phyloP scores from a whole-genome alignment of 2,329 filamentous ascomycete species.

The Biscogniauxia mediterranea region DNA sequence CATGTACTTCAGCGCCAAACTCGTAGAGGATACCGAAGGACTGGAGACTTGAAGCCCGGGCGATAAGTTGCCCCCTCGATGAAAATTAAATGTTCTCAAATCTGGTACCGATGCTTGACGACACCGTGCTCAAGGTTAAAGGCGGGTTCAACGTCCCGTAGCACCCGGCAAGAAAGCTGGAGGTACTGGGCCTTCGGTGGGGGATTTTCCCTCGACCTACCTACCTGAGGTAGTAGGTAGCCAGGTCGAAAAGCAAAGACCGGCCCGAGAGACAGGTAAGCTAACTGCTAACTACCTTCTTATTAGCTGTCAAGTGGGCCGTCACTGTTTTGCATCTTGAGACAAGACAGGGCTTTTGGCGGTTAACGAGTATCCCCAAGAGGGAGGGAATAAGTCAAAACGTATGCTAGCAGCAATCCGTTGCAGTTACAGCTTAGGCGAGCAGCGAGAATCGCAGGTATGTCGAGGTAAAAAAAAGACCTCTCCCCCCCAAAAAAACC shows the following conservation, averaged over 20 bases:
- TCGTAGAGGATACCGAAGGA: background rate
- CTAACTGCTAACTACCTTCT: background rate
- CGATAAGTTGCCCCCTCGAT: background rate
- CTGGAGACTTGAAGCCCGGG: background rate
- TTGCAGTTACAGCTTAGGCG: background rate
- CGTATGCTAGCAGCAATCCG: background rate
- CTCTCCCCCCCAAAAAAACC: no score
- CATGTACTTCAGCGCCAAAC: no score
- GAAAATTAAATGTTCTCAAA: background rate
- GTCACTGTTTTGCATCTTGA: conserved; percentile 24
- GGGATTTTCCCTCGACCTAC: no score
- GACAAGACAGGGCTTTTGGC: conserved; percentile 26
- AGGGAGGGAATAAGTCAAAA: background rate
- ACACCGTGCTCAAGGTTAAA: background rate
- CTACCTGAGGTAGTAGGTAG: background rate
- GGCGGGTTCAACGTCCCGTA: no score
- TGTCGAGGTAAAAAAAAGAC: background rate
- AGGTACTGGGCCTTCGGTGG: no score
- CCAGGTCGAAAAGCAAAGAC: background rate
- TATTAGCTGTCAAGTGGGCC: conserved; percentile 4
- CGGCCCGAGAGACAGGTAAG: conserved; percentile 9
- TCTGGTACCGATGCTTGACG: background rate
- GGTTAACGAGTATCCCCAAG: conserved; percentile 21
- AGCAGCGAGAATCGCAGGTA: background rate
- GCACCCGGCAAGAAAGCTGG: no score